These are phyloP conservation scores for Leccinum broughii DNA, from an alignment of 768 basidiomycete genomes.

Conservation along the genomic window DNA sequence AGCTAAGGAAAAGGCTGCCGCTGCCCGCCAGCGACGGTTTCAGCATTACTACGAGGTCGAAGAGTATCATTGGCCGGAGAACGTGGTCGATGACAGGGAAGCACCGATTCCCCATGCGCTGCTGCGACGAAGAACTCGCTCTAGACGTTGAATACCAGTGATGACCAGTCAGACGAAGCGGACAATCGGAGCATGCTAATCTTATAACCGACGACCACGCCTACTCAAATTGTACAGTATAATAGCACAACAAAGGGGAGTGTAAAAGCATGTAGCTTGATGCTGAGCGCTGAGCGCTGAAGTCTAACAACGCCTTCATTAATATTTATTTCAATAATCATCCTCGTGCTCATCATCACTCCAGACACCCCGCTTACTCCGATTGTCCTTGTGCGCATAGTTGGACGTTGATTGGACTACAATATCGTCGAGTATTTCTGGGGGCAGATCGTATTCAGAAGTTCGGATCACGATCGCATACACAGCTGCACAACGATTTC, in stretches of 20 bases:
- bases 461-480: constrained; percentile 72
- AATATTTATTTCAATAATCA: constrained; percentile 16
- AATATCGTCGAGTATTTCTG: constrained; percentile 69
- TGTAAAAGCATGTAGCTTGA: not conserved
- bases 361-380: constrained; percentile 18
- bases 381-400: constrained; percentile 24
- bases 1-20: constrained; percentile 18
- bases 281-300: not conserved
- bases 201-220: not conserved
- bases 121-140: constrained; percentile 20
- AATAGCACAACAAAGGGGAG: not conserved
- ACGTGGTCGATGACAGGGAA: constrained; percentile 5
- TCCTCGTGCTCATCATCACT: constrained; percentile 32
- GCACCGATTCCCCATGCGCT: not conserved
- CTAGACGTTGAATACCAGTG: constrained; percentile 12
- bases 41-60: constrained; percentile 11
- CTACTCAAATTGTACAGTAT: constrained; percentile 6
- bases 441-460: constrained; percentile 71
- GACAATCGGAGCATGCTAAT: not conserved
- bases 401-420: constrained; percentile 50
- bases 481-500: constrained; percentile 46
- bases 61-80: constrained; percentile 14
- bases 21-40: constrained; percentile 12
- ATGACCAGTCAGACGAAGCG: not conserved
- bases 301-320: not conserved